Conservation (phyloP, 106 monocot species). For the Dioscorea dumetorum region DNA sequence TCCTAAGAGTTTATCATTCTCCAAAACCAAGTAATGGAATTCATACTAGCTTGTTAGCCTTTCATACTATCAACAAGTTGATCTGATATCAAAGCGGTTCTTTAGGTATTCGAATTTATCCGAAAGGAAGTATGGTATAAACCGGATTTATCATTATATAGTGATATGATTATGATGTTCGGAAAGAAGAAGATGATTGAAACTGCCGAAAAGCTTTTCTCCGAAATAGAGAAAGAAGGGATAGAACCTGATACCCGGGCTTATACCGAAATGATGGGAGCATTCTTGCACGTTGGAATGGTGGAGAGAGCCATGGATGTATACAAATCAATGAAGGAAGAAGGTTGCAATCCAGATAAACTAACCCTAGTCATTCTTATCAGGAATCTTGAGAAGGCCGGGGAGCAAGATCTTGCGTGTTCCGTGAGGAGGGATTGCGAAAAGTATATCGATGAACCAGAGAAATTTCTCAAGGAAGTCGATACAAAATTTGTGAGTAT, state of each 20-base stretch:
- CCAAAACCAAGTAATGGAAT: no score
- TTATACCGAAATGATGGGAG: conserved; percentile 78
- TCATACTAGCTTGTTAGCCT: no score
- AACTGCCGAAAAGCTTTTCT: conserved; percentile 55
- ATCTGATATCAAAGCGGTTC: conserved; percentile 13
- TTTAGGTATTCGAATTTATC: conserved; percentile 61
- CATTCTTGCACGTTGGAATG: conserved; percentile 45
- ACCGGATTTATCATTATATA: conserved; percentile 52
- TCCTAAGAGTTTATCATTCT: no score
- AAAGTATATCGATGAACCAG: conserved; percentile 37
- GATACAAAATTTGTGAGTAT: conserved; percentile 53
- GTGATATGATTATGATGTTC: conserved; percentile 74
- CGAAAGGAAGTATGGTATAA: conserved; percentile 60
- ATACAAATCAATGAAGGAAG: conserved; percentile 65
- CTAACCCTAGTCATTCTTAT: conserved; percentile 72
- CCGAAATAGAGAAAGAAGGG: conserved; percentile 35
- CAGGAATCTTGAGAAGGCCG: conserved; percentile 63
- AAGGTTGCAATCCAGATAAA: conserved; percentile 45
- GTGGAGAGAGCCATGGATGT: conserved; percentile 62
- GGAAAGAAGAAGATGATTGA: conserved; percentile 67
- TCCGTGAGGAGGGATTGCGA: conserved; percentile 49
- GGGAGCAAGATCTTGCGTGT: conserved; percentile 39
- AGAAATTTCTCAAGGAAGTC: conserved; percentile 57
- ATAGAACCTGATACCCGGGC: conserved; percentile 51
- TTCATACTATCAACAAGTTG: not conserved